These are phyloP conservation scores for Lipomyces yarrowii DNA, from an alignment of 1,139 yeast species.

Conservation along the genomic window DNA sequence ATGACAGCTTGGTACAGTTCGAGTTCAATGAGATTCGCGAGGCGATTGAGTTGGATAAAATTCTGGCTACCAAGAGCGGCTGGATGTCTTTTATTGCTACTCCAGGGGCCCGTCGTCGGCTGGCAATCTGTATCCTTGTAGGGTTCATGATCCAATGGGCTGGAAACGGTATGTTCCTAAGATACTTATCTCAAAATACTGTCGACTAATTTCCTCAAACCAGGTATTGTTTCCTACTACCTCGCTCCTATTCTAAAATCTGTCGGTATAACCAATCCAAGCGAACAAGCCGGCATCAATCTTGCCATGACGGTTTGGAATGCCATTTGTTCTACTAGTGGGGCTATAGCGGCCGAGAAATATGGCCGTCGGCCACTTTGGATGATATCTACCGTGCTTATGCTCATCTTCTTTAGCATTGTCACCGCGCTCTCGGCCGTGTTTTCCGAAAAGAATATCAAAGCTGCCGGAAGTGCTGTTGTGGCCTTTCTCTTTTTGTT, in stretches of 20 bases:
- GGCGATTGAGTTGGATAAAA: background rate
- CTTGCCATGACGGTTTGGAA: conserved; percentile 20
- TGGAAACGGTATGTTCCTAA: conserved; percentile 39
- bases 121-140: conserved; percentile 42
- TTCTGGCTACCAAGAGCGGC: background rate
- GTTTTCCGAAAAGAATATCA: conserved; percentile 30
- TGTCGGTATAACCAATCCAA: conserved; percentile 2
- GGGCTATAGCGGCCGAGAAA: conserved; percentile 35
- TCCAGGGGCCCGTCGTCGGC: conserved; percentile 46
- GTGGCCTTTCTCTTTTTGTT: conserved; percentile 34
- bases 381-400: conserved; percentile 39
- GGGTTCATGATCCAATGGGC: conserved; percentile 49
- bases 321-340: conserved; percentile 7
- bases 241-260: conserved; percentile 4
- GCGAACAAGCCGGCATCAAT: conserved; percentile 33
- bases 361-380: conserved; percentile 23
- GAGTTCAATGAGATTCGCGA: conserved; percentile 21
- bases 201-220: background rate
- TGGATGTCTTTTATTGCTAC: conserved; percentile 47
- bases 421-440: conserved; percentile 37
- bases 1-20: conserved; percentile 10
- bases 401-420: conserved; percentile 33
- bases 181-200: too few relatives aligned
- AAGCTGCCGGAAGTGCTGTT: conserved; percentile 34
- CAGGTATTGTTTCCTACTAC: conserved; percentile 49